Evolutionary conservation across 2,329 filamentous ascomycete species (phyloP), one percentile per base, ranked within the genome.

Genomic region (Thelonectria discophora): DNA sequence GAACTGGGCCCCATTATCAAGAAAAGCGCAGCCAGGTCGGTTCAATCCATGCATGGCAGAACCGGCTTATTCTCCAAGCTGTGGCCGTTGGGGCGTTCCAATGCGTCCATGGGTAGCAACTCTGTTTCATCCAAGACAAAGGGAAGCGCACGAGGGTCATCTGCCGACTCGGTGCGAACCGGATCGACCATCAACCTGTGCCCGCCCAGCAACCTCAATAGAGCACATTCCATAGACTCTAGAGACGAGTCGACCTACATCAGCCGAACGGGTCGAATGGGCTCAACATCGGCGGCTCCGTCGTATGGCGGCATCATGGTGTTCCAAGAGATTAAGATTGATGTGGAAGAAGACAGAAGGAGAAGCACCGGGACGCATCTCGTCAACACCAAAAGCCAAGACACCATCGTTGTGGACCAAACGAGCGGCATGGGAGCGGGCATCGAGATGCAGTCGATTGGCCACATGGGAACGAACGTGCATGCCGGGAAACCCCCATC

Each of bases 281-380:
- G 62, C 72, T 9, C 79, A 21, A 37, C 58, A 12, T 54, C 59
- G 37, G 3, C 60, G 12, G 37, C 62, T 3, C 65, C 69, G 11
- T 71, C 69, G 4, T 72, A 69, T 51, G 85, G 86, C 7, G 85
- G 86, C 20, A 89, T 89, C 70, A 83, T 88, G 78, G 83, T 89
- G 7, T 86, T 84, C 21, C 84, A 87, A 64, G 85, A 89, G 67
- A 83, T 89, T 57, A 83, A 82, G 8, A 82, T 89, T n/a, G 81
- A 86, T 40, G 73, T 76, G 5, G 68, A 76, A 58, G 67, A 69
- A 32, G 61, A 53, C 15, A 50, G 59, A 9, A 60, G 60, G 21
- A 62, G 60, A 18, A n/a, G 55, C 24, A 30, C 34, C 8, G 59
- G 58, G 18, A 37, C 54, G 21, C 47, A 62, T 40, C 56, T 57